Evolutionary conservation across 306 rosid species (phyloP), one percentile per base, ranked within the genome.

Genomic region (Inga oerstediana): DNA sequence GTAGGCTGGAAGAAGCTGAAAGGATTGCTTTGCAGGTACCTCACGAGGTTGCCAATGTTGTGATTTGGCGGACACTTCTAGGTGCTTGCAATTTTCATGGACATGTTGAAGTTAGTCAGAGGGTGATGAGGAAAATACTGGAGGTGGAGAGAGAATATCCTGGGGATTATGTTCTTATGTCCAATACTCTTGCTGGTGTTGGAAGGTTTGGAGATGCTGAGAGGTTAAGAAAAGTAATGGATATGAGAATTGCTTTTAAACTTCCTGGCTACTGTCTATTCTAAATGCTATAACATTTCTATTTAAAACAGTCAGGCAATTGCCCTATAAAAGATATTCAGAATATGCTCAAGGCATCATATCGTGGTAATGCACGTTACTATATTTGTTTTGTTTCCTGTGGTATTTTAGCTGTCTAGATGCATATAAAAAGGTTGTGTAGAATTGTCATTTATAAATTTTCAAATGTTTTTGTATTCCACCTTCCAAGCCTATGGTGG

Each of bases 81-180:
- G 94, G 97, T 64, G 93, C 98, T 80, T 90, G 98, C 84, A 89
- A 89, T 77, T 82, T 90, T 81, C 88, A 91, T 67, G 90, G 87
- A 16, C 85, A 91, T 58, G 89, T 86, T 52, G 88, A 87, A 84
- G 90, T 91, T 64, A 92, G 90, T 17, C 91, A 91, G 87, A 87
- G 97, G 69, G 93, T 87, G 52, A 86, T 88, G 16, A 72, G 37
- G 77, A 91, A 86, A 84, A 85, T 91, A 84, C 48, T 90, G 76
- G 91, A 88, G 83, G 80, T 88, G 86, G 90, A 91, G 87, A 79
- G 83, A 77, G 81, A 85, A 74, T 86, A 90, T 72, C 91, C 95
- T 44, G 97, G 96, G 75, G 97, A 93, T 84, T 93, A 91, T 80
- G 96, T 93, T 79, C 94, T 91, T 73, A 91, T 93, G 96, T 93